Percentiles rank a stretch among this genome's conserved stretches.
phyloP scores from a whole-genome alignment of 169 alveolate species.

The Toxoplasma gondii region DNA sequence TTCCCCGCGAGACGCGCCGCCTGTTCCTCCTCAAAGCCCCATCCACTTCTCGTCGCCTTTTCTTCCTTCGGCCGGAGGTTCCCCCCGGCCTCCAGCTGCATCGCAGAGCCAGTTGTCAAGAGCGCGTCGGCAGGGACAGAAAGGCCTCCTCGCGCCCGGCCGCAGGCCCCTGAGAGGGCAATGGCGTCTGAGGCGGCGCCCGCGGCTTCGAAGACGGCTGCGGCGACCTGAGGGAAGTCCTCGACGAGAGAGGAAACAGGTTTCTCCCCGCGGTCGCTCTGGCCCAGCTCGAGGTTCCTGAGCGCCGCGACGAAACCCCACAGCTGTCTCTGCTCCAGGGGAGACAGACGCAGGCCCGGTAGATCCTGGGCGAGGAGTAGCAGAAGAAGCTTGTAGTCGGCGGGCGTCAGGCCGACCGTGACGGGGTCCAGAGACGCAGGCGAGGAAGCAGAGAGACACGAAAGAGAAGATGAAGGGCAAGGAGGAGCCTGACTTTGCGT shows the following conservation, averaged over 20 bases:
- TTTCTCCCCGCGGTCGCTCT: background rate
- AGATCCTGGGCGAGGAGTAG: slow-evolving; percentile 35
- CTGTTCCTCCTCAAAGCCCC: background rate
- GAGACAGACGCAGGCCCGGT: slow-evolving; percentile 57
- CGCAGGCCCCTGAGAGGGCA: background rate
- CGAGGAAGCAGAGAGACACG: background rate
- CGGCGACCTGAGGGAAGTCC: slow-evolving; percentile 65
- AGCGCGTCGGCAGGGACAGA: too few relatives aligned
- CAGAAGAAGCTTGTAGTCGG: slow-evolving; percentile 50
- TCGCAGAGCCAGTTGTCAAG: too few relatives aligned
- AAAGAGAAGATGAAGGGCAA: background rate
- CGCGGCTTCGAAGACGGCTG: slow-evolving; percentile 30
- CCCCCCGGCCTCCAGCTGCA: too few relatives aligned
- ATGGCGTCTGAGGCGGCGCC: slow-evolving; percentile 21
- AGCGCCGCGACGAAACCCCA: slow-evolving; percentile 47
- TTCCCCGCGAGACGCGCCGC: background rate
- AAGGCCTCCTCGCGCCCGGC: too few relatives aligned
- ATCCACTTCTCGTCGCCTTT: background rate
- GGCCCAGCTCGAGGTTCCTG: slow-evolving; percentile 37
- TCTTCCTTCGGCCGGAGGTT: too few relatives aligned
- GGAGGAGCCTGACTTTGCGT: background rate
- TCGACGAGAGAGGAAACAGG: background rate
- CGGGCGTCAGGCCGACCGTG: background rate
- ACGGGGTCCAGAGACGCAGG: slow-evolving; percentile 12
- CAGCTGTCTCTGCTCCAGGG: slow-evolving; percentile 57